Base-by-base conservation (phyloP, 768 basidiomycete species). In the Suillus sp. region DNA sequence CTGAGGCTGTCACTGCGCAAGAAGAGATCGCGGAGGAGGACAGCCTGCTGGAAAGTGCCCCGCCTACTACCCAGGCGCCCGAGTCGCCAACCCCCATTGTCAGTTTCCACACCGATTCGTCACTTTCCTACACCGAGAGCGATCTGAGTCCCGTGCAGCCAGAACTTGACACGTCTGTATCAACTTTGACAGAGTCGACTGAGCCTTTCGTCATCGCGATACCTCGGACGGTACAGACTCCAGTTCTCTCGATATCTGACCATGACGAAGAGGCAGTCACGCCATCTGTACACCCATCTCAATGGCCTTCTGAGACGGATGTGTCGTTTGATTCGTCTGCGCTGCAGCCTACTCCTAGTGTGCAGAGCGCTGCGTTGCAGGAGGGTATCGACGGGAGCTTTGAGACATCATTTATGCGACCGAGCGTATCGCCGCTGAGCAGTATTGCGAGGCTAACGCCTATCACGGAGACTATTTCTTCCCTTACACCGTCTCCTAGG, bases 261-360 rank as follows among this genome's bases (percentile, higher is more conserved):
- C 56, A 27, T 57, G 56, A 57, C 11, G 56, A 40, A 37, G 56
- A 57, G 37, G 22, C 82, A 77, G 64, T 80, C 70, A 64, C 76
- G 58, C 69, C 81, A 58, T 75, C 81, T 45, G 65, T 83, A 63
- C 73, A 77, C 54, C 75, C 77, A 62, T 79, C 81, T 50, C 67
- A 78, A 30, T 93, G 90, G 88, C 86, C 83, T 2, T 72, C 81
- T 3, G 87, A 86, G 68, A 88, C 87, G 0, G 86, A 91, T 60
- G 70, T 80, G 11, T 89, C 92, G 0, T 93, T 89, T 65, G 91
- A 93, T 25, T 92, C 92, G 0, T 90, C 90, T 1, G 77, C 90
- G n/a, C 78, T 94, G 27, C 79, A 78, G 6, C 87, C 91, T 1
- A 92, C 92, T 2, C 90, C 89, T 20, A 88, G 89, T 25, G 78